Evolutionary conservation across 306 rosid species (phyloP).

Genomic region (Sindora glabra): DNA sequence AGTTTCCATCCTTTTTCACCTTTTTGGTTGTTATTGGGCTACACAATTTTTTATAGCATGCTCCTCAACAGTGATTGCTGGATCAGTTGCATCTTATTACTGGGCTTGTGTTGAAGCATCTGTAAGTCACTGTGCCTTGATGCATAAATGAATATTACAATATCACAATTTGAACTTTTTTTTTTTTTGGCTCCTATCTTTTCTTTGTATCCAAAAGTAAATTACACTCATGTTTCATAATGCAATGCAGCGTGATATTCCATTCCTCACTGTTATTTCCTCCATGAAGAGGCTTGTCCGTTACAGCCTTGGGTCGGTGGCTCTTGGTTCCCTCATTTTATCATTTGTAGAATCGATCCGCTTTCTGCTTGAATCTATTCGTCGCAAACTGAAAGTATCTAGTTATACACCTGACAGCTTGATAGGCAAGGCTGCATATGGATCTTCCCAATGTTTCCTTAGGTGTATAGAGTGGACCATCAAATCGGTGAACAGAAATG

Average conservation of each 20-base stretch:
- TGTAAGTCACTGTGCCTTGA: conserved; percentile 47
- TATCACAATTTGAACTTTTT: background rate
- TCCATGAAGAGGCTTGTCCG: conserved; percentile 74
- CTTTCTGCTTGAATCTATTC: conserved; percentile 81
- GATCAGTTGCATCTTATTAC: conserved; percentile 89
- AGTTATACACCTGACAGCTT: conserved; percentile 46
- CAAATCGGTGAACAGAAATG: conserved; percentile 90
- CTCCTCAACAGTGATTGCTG: conserved; percentile 88
- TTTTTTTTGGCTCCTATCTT: background rate
- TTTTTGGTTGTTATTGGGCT: conserved; percentile 92
- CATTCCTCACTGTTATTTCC: conserved; percentile 89
- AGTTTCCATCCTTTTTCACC: conserved; percentile 80
- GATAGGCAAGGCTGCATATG: conserved; percentile 56
- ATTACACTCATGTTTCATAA: conserved; percentile 9
- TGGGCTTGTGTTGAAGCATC: conserved; percentile 88
- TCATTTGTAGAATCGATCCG: conserved; percentile 89
- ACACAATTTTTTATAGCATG: conserved; percentile 84
- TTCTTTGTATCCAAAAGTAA: conserved; percentile 6
- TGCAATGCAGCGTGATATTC: conserved; percentile 83
- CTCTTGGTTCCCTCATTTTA: conserved; percentile 82
- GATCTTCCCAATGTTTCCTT: conserved; percentile 51
- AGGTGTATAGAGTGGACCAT: conserved; percentile 80
- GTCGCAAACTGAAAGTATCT: conserved; percentile 68
- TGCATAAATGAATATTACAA: conserved; percentile 1
- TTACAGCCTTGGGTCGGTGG: conserved; percentile 85